These are phyloP conservation scores for Silene conica DNA, from an alignment of 148 eudicot genomes.

Conservation along the genomic window DNA sequence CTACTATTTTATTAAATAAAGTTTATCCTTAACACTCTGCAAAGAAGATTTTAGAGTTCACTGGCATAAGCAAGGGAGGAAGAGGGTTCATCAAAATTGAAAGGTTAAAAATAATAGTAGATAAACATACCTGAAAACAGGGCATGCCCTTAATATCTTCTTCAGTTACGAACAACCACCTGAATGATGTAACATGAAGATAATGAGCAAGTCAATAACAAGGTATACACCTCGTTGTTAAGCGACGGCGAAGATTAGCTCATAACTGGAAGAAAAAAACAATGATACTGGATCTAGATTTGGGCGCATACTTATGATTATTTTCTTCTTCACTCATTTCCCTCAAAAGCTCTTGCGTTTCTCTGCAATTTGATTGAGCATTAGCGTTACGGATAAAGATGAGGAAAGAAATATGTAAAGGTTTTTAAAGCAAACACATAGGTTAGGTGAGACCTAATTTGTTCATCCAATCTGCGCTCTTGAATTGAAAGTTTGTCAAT, in stretches of 20 bases:
- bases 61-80: background rate
- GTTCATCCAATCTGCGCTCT: constrained; percentile 75
- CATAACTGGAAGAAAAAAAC: background rate
- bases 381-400: constrained; percentile 16
- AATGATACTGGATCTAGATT: background rate
- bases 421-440: constrained; percentile 18
- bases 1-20: background rate
- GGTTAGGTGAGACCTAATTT: constrained; percentile 60
- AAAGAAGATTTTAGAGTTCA: background rate
- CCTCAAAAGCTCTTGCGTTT: constrained; percentile 80
- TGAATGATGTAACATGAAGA: constrained; percentile 23
- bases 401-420: constrained; percentile 14
- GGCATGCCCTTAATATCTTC: constrained; percentile 87
- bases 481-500: constrained; percentile 70
- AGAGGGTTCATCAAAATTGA: background rate
- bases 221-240: background rate
- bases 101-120: background rate
- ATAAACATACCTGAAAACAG: constrained; percentile 73
- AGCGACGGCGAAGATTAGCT: constrained; percentile 3
- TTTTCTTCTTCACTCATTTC: constrained; percentile 82
- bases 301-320: constrained; percentile 58
- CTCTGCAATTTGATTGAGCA: constrained; percentile 48
- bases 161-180: constrained; percentile 97
- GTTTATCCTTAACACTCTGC: background rate
- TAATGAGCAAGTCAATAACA: background rate